Evolutionary conservation across 2,329 filamentous ascomycete species (phyloP).

Genomic region (Coniochaeta prunicola): DNA sequence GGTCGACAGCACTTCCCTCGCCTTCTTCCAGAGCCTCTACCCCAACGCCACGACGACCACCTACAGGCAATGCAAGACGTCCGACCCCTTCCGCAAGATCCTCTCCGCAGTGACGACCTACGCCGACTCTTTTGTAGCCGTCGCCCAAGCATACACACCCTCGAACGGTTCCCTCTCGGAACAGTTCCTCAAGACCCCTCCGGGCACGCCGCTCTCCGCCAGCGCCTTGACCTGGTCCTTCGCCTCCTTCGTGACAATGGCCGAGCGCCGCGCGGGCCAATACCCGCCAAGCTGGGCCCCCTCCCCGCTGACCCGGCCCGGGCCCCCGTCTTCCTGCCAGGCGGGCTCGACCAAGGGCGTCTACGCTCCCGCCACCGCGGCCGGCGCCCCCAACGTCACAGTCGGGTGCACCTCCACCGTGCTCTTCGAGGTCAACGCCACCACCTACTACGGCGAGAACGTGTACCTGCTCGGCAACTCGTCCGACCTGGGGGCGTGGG

Average conservation of each 20-base stretch:
- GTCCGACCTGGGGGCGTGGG: constrained; percentile 34
- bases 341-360: constrained; percentile 15
- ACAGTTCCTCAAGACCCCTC: constrained; percentile 35
- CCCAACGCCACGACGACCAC: constrained; percentile 46
- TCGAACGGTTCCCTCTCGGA: constrained; percentile 53
- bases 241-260: constrained; percentile 39
- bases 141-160: constrained; percentile 56
- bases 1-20: constrained; percentile 55
- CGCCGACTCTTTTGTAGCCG: constrained; percentile 51
- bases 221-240: constrained; percentile 46
- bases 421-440: constrained; percentile 36
- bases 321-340: constrained; percentile 20
- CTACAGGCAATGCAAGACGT: constrained; percentile 31
- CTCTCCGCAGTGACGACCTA: constrained; percentile 51
- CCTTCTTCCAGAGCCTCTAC: constrained; percentile 63
- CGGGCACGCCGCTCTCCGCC: constrained; percentile 32
- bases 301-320: constrained; percentile 10
- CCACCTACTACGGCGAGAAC: constrained; percentile 39
- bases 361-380: constrained; percentile 26
- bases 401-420: constrained; percentile 26
- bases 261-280: constrained; percentile 27
- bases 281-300: constrained; percentile 22
- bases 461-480: constrained; percentile 36
- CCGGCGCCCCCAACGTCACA: constrained; percentile 25
- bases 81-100: constrained; percentile 28